phyloP scores from a whole-genome alignment of 768 basidiomycete genomes.

The Leucocoprinus sp. region DNA sequence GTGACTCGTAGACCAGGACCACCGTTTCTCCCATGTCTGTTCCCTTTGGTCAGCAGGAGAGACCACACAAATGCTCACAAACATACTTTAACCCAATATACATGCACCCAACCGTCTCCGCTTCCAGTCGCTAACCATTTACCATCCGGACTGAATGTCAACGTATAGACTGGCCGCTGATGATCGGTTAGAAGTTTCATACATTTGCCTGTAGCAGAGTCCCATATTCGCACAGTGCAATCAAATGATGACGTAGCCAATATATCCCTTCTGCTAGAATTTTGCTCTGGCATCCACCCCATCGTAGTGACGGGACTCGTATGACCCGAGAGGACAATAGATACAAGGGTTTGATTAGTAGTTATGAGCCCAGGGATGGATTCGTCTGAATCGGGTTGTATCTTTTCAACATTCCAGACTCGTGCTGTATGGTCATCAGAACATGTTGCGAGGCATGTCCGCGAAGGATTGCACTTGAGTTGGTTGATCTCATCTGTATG shows the following conservation, averaged over 20 bases:
- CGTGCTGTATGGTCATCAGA: constrained; percentile 76
- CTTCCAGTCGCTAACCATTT: constrained; percentile 67
- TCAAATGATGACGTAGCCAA: constrained; percentile 80
- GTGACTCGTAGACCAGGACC: constrained; percentile 55
- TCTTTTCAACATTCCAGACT: constrained; percentile 60
- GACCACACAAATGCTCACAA: constrained; percentile 11
- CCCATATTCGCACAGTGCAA: constrained; percentile 74
- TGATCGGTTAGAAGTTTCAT: constrained; percentile 66
- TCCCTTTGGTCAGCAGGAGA: constrained; percentile 1
- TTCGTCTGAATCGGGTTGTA: constrained; percentile 26
- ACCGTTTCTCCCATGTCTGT: constrained; percentile 40
- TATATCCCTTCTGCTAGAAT: constrained; percentile 45
- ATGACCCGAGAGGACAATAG: constrained; percentile 59
- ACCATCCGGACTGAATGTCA: constrained; percentile 72
- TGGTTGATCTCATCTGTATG: constrained; percentile 75
- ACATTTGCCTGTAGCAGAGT: constrained; percentile 70
- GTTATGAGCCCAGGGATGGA: constrained; percentile 33
- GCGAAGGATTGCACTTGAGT: constrained; percentile 58
- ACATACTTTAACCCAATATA: constrained; percentile 63
- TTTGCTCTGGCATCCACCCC: constrained; percentile 56
- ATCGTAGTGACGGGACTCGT: constrained; percentile 55
- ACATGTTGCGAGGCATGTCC: constrained; percentile 67
- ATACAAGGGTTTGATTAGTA: constrained; percentile 30
- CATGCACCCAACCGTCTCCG: constrained; percentile 67
- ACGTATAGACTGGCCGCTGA: constrained; percentile 59